A percentile compares a stretch with the other conserved stretches of the same genome.
Conservation (phyloP, 345 rosid species). For the Odontarrhena argentea region DNA sequence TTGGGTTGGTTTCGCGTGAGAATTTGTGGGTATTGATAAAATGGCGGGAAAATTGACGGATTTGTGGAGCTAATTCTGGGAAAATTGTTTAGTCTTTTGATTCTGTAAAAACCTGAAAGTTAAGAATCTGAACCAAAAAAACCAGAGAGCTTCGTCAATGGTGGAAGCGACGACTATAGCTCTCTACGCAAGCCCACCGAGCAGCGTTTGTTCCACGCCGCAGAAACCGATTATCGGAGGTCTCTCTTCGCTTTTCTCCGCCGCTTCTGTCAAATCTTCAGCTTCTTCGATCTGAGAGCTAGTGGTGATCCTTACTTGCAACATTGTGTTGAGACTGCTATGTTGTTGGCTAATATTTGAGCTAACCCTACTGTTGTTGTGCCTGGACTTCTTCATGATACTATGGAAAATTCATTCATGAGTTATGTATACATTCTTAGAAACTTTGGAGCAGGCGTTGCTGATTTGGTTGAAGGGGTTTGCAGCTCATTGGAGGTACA, state of each 20-base stretch:
- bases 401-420: slow-evolving; percentile 80
- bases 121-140: slow-evolving; percentile 18
- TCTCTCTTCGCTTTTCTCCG: slow-evolving; percentile 74
- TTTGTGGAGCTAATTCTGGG: not conserved
- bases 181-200: slow-evolving; percentile 77
- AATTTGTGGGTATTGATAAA: slow-evolving; percentile 20
- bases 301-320: slow-evolving; percentile 94
- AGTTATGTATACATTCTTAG: slow-evolving; percentile 64
- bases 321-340: slow-evolving; percentile 96
- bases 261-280: slow-evolving; percentile 48
- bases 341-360: slow-evolving; percentile 74
- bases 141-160: slow-evolving; percentile 50
- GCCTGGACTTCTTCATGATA: slow-evolving; percentile 92
- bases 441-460: slow-evolving; percentile 83
- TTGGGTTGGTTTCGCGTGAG: slow-evolving; percentile 17
- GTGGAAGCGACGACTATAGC: slow-evolving; percentile 83
- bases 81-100: slow-evolving; percentile 3
- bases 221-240: slow-evolving; percentile 75
- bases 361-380: slow-evolving; percentile 83
- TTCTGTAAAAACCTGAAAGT: slow-evolving; percentile 23
- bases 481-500: slow-evolving; percentile 99
- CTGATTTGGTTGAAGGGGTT: slow-evolving; percentile 94
- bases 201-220: slow-evolving; percentile 67
- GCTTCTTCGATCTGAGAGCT: slow-evolving; percentile 59
- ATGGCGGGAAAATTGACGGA: slow-evolving; percentile 22